Evolutionary conservation across 805 yeast species (phyloP), one percentile per base, ranked within the genome.

Genomic region (Yarrowia osloensis): DNA sequence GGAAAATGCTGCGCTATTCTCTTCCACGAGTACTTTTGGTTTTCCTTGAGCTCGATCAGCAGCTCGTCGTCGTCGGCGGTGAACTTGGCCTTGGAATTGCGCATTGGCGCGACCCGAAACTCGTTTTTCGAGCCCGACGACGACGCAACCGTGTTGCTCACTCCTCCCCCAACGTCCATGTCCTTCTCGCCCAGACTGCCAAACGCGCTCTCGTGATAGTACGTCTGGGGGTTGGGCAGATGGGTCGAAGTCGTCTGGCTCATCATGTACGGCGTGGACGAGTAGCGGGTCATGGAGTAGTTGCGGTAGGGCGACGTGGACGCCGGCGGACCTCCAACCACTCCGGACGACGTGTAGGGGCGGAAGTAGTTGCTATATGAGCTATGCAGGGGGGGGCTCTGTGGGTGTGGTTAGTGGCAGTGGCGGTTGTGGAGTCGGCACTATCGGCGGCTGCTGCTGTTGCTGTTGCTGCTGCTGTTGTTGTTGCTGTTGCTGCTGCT

Each of bases 1-100:
- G 84, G 81, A 74, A 90, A 89, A 72, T 87, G 88, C 49, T 86
- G 81, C 1, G 93, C 86, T 50, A 90, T 89, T 70, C 89, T 91
- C 74, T 89, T 84, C 96, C 96, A 90, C 0, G 95, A 92, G 71
- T 89, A 79, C 73, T 87, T 87, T 73, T 86, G 88, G 59, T 85
- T 84, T 74, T 89, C 94, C 74, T 90, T 89, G 72, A 90, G 80
- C 50, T 69, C 67, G 26, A 74, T 68, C 19, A 75, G 68, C 26
- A 70, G 69, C 15, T 65, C 68, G 67, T 75, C 77, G 39, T 75
- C 77, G 33, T 70, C 74, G 19, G 69, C 63, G 9, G 75, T 68
- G 68, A 74, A 74, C 68, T 71, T 72, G 13, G 72, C 66, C 67
- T 70, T 71, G 28, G 69, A 57, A 67, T 35, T 62, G 54, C 46